phyloP scores from a whole-genome alignment of 2,329 filamentous ascomycete species.

The Penicillium griseofulvum region DNA sequence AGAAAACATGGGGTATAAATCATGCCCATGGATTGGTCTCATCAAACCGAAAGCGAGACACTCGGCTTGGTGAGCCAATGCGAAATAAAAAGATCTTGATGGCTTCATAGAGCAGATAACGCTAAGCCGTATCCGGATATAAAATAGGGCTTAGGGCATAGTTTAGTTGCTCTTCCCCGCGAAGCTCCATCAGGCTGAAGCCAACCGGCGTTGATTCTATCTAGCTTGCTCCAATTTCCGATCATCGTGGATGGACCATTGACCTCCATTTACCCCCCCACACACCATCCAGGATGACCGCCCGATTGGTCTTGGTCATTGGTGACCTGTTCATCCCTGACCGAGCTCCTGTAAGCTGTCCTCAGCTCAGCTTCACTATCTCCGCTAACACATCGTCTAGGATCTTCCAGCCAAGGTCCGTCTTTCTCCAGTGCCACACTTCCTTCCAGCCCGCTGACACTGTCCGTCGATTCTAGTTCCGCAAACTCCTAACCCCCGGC shows the following conservation, averaged over 20 bases:
- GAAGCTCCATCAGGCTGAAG: constrained; percentile 15
- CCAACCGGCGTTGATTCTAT: constrained; percentile 5
- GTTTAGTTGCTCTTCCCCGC: constrained; percentile 19
- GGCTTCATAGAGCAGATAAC: neutral
- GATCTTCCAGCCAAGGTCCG: constrained; percentile 83
- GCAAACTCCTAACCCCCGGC: constrained; percentile 77
- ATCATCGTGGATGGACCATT: constrained; percentile 30
- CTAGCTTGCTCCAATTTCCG: neutral
- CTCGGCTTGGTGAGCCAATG: constrained; percentile 20
- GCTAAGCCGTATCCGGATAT: constrained; percentile 3
- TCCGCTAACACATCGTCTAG: constrained; percentile 36
- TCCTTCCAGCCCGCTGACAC: neutral
- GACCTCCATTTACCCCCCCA: constrained; percentile 16
- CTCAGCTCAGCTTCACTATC: constrained; percentile 15
- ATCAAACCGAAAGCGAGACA: constrained; percentile 12
- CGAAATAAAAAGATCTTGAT: constrained; percentile 1
- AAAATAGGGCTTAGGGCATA: constrained; percentile 17
- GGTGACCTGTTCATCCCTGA: constrained; percentile 94
- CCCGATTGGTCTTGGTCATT: constrained; percentile 85
- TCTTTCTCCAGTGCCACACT: constrained; percentile 1
- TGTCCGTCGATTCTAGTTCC: constrained; percentile 60
- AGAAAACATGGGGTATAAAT: neutral
- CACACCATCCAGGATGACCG: constrained; percentile 58
- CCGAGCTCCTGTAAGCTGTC: constrained; percentile 66
- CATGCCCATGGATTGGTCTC: constrained; percentile 5